Evolutionary conservation across 2,329 filamentous ascomycete species (phyloP), one percentile per base, ranked within the genome.

Genomic region (Myriosclerotinia duriaeana): DNA sequence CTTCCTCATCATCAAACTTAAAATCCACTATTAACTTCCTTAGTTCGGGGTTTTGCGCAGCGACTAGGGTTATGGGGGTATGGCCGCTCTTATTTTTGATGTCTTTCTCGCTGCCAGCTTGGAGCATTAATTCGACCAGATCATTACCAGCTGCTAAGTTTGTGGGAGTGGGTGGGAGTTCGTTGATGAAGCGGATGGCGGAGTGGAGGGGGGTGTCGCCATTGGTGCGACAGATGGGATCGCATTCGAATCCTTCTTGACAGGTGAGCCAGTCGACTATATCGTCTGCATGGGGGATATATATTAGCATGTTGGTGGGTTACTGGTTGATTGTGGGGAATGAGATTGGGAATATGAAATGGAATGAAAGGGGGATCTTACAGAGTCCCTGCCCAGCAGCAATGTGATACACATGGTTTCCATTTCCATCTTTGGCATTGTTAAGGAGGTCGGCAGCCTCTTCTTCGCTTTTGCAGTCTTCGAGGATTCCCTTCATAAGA

Each of bases 391-490:
- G 88, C 40, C 86, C 84, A 42, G 94, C 94, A 60, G 93, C 95
- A 73, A 97, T 87, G 79, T 98, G 95, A 77, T 97, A 88, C 42
- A 93, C 87, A 76, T 94, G 87, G 79, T 94, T 93, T 62, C 95
- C 95, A 80, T 97, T 84, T 14, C 93, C 87, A 74, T 95, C 93
- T 55, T 87, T 90, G 61, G 93, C 91, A 58, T 86, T 85, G 82
- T 99, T 99, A 77, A 99, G 87, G 71, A 96, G 87, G 61, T 85
- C 78, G 44, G 93, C 88, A 68, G 92, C 87, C 74, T 90, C 83
- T 67, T 86, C 83, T 65, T 83, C 79, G 9, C 81, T 76, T 64
- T 80, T 77, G 70, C 77, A 77, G 20, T 89, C 87, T 67, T 80
- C 79, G 72, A 97, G 83, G 66, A 93, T 85, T 74, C 95, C 89